phyloP scores from a whole-genome alignment of 208 protist genomes.

The Trichomonas tenax region DNA sequence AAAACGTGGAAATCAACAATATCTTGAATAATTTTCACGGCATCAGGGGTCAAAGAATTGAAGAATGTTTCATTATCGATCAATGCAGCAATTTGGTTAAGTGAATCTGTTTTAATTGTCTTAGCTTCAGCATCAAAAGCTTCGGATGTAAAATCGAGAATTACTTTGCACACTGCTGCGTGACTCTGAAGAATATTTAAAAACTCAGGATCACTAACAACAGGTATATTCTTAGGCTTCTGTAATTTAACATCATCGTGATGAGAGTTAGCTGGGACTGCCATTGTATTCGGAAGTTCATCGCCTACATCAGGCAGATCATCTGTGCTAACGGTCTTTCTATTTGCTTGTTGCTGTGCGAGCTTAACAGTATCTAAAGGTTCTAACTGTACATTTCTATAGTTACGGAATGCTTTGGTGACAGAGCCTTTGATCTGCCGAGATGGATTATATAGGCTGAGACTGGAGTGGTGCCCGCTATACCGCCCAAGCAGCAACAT shows the following conservation, averaged over 20 bases:
- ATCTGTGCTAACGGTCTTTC: background rate
- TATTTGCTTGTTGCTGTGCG: background rate
- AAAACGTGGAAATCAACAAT: background rate
- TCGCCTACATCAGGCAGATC: background rate
- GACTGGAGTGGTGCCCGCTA: background rate
- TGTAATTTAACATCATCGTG: background rate
- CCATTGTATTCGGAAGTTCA: background rate
- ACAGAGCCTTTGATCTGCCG: background rate
- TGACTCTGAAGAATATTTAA: background rate
- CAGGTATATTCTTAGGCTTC: background rate
- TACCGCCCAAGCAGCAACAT: background rate
- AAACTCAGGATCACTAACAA: background rate
- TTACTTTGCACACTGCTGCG: background rate
- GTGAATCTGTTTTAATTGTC: background rate
- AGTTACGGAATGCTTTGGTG: background rate
- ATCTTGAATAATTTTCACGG: background rate
- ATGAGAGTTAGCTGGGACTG: background rate
- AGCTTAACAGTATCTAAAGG: background rate
- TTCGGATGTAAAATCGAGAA: background rate
- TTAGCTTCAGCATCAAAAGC: background rate
- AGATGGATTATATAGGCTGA: background rate
- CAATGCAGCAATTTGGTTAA: background rate
- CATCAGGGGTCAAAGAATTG: background rate
- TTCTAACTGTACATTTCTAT: background rate
- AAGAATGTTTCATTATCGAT: background rate